Evolutionary conservation across 2,329 filamentous ascomycete genomes (phyloP).

Genomic region (Mycogone perniciosa): DNA sequence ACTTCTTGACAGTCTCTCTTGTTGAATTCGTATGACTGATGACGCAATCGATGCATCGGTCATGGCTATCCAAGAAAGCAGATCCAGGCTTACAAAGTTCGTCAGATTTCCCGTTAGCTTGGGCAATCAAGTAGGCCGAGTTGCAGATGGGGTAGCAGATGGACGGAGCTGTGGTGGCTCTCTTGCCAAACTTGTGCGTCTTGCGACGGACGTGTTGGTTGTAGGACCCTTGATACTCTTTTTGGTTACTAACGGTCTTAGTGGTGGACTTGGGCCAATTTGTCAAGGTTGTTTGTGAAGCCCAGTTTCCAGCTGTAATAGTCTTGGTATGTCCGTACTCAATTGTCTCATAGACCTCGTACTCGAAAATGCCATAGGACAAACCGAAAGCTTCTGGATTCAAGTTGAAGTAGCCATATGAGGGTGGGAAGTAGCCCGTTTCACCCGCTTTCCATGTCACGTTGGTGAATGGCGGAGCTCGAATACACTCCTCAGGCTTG

Average conservation of each 20-base stretch:
- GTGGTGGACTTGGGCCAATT: slow-evolving; percentile 20
- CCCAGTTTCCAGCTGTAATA: slow-evolving; percentile 50
- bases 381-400: slow-evolving; percentile 56
- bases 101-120: slow-evolving; percentile 40
- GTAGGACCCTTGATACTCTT: neutral
- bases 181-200: slow-evolving; percentile 30
- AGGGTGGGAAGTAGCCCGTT: slow-evolving; percentile 46
- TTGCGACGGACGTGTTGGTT: slow-evolving; percentile 15
- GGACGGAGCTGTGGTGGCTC: slow-evolving; percentile 34
- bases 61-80: slow-evolving; percentile 32
- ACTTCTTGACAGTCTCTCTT: slow-evolving; percentile 26
- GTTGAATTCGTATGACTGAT: slow-evolving; percentile 15
- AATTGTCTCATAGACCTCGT: slow-evolving; percentile 32
- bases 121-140: slow-evolving; percentile 39
- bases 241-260: slow-evolving; percentile 13
- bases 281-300: slow-evolving; percentile 43
- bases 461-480: slow-evolving; percentile 30
- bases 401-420: slow-evolving; percentile 57
- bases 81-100: slow-evolving; percentile 40
- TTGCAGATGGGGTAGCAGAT: slow-evolving; percentile 51
- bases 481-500: slow-evolving; percentile 37
- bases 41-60: slow-evolving; percentile 40
- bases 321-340: slow-evolving; percentile 35
- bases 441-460: slow-evolving; percentile 38
- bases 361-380: slow-evolving; percentile 54